Evolutionary conservation across 768 basidiomycete genomes (phyloP), one percentile per base, ranked within the genome.

Genomic region (Tephrocybe sp.): DNA sequence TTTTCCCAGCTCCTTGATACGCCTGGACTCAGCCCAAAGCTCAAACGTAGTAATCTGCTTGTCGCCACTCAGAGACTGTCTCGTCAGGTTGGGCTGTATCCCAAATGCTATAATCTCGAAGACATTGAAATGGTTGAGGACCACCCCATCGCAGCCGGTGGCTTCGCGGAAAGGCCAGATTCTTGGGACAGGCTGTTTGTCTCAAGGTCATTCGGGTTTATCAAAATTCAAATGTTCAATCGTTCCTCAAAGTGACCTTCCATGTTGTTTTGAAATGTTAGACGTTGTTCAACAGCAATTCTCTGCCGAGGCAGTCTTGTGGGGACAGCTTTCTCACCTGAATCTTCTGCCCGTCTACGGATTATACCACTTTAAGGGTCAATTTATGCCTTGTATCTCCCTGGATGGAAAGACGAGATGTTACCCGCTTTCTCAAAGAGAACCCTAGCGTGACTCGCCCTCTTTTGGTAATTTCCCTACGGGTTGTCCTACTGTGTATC

Each of bases 361-460:
- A 1, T 42, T 64, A 6, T 51, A 54, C 23, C 64, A 64, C 31
- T 46, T 43, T 12, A 47, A 57, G 25, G 47, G 50, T 4, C 57
- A 64, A 11, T 29, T 47, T 69, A 13, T 66, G 66, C 45, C 62
- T 69, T 29, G 65, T 69, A 3, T 64, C 65, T 2, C 66, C 68
- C 7, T 71, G 66, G 68, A 69, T 69, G 68, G 59, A 67, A 34
- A 63, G 64, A 36, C 68, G 69, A 0, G 66, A 66, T 34, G 56
- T 67, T 12, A 60, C 53, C 34, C 55, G 64, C 29, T 64, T 29
- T 41, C 46, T 64, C 16, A 44, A 22, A 4, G 19, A 39, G 5
- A 38, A 53, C 39, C 62, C 64, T 8, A 19, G 31, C 10, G 43
- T 31, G 18, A 45, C 16, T 33, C 15, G 43, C 3, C 4, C 29